Percentiles rank a stretch among this genome's conserved stretches.
Evolutionary conservation across 176 grass and related monocot species (phyloP).

Genomic region (Coix lacrymajobi): DNA sequence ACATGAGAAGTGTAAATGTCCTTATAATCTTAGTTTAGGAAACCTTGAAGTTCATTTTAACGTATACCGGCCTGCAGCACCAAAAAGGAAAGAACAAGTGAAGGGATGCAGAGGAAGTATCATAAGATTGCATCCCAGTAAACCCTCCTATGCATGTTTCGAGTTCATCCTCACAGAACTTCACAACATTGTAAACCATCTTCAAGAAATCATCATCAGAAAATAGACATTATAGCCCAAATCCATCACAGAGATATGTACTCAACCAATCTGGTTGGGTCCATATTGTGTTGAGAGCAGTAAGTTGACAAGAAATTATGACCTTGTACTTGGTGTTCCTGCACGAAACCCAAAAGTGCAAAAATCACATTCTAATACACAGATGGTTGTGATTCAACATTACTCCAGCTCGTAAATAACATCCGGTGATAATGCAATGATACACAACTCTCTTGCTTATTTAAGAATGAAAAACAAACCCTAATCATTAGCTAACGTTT

Average conservation of each 20-base stretch:
- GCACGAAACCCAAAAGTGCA: neutral
- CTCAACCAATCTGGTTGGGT: conserved; percentile 46
- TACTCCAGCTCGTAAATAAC: neutral
- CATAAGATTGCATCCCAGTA: neutral
- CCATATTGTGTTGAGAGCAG: conserved; percentile 48
- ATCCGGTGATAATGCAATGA: neutral
- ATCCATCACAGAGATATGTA: neutral
- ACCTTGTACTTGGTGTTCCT: neutral
- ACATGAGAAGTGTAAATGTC: neutral
- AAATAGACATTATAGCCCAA: conserved; percentile 33
- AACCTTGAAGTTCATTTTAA: neutral
- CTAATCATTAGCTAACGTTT: neutral
- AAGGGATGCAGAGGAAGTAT: conserved; percentile 18
- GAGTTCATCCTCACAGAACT: conserved; percentile 55
- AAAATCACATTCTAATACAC: neutral
- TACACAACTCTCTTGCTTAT: too few relatives aligned
- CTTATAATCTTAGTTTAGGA: neutral
- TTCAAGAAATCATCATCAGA: conserved; percentile 45
- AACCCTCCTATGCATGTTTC: conserved; percentile 36
- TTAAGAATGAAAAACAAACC: neutral
- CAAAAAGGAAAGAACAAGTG: conserved; percentile 51
- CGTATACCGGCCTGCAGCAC: conserved; percentile 42
- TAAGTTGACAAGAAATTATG: neutral
- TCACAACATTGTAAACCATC: conserved; percentile 49
- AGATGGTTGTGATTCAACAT: too few relatives aligned